Evolutionary conservation across 2,329 filamentous ascomycete species (phyloP), one percentile per base, ranked within the genome.

Genomic region (Ilyonectria destructans): DNA sequence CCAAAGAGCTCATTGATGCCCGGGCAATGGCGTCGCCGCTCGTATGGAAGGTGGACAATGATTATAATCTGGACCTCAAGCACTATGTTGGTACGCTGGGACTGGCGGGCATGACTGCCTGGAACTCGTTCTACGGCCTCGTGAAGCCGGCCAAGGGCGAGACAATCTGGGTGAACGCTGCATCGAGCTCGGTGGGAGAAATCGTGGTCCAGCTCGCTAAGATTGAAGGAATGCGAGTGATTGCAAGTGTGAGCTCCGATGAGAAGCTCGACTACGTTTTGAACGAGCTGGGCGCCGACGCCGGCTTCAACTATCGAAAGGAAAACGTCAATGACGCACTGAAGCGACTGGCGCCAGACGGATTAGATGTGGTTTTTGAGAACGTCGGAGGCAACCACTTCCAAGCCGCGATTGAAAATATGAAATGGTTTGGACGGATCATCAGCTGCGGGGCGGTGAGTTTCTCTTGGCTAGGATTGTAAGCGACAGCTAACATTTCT

Each of bases 291-390:
- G 84, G 83, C 31, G 85, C 82, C 69, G 83, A 86, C 60, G 81
- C 70, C 21, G 93, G 90, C 13, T 95, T 94, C 82, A 95, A 96
- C 85, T 95, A 95, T 86, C 94, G 95, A 87, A 93, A 88, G 69
- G 92, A 95, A 82, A 88, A 87, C 75, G 86, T 92, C 0, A 77
- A 81, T 0, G 90, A 91, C n/a, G 92, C 92, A 0, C 84, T 96
- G 59, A 80, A 84, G 71, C 86, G 92, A 67, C 84, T 95, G 33
- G 92, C 92, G 0, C 92, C 92, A 0, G 81, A 93, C 15, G 93
- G 93, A 4, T 86, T 95, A 68, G 92, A 95, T 78, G 92, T 85
- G n/a, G 85, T 84, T 75, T 85, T 79, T 62, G 84, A 85, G 64
- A 85, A 85, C 60, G 84, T 86, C 4, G 84, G 83, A 17, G 83